Conservation (phyloP, 148 eudicot species). For the Simmondsia chinensis region DNA sequence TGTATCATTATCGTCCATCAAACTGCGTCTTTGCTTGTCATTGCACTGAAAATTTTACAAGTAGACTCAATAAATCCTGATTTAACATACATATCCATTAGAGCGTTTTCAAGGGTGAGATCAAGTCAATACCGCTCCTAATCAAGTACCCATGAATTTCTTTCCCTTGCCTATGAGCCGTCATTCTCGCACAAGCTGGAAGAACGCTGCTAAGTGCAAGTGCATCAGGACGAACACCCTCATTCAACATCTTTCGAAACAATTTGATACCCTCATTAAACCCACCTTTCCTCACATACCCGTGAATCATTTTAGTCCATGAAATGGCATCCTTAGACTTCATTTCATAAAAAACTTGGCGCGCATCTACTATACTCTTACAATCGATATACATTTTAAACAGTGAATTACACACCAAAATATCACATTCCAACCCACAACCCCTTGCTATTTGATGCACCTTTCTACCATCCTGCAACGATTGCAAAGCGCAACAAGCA, state of each 20-base stretch:
- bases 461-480: slow-evolving; percentile 38
- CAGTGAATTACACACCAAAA: slow-evolving; percentile 51
- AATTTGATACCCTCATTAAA: slow-evolving; percentile 62
- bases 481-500: slow-evolving; percentile 43
- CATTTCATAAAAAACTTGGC: slow-evolving; percentile 44
- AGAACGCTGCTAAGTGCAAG: slow-evolving; percentile 41
- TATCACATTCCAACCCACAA: slow-evolving; percentile 36
- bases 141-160: slow-evolving; percentile 56
- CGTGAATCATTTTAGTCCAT: slow-evolving; percentile 64
- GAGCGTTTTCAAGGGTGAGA: slow-evolving; percentile 41
- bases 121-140: slow-evolving; percentile 41
- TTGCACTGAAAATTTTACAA: slow-evolving; percentile 29
- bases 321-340: slow-evolving; percentile 48
- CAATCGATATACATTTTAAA: slow-evolving; percentile 66
- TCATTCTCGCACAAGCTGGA: slow-evolving; percentile 70
- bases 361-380: slow-evolving; percentile 42
- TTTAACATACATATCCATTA: slow-evolving; percentile 71
- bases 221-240: slow-evolving; percentile 43
- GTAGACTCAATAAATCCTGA: slow-evolving; percentile 55
- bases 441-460: slow-evolving; percentile 40
- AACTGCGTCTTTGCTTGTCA: slow-evolving; percentile 41
- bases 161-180: slow-evolving; percentile 64
- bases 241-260: slow-evolving; percentile 41
- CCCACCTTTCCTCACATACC: slow-evolving; percentile 59
- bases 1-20: slow-evolving; percentile 71